Evolutionary conservation across 352 stramenopile genomes (phyloP).

Genomic region (Phytophthora aleatoria): DNA sequence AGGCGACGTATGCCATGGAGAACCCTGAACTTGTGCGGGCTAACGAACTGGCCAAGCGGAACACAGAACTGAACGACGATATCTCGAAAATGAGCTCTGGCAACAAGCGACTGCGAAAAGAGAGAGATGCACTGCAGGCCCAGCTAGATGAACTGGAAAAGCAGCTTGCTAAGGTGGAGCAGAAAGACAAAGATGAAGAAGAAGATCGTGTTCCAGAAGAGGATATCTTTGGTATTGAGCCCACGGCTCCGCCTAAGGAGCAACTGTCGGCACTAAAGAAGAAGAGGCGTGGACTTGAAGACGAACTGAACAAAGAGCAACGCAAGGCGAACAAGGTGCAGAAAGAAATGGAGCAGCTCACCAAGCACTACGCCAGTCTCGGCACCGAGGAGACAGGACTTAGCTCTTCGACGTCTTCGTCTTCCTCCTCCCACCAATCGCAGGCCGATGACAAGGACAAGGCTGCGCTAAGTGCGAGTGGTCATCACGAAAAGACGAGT

Average conservation of each 20-base stretch:
- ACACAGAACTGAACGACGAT: constrained; percentile 81
- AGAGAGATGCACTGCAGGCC: constrained; percentile 69
- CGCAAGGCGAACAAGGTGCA: constrained; percentile 74
- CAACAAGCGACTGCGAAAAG: constrained; percentile 86
- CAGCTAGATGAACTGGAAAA: constrained; percentile 76
- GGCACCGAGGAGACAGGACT: constrained; percentile 43
- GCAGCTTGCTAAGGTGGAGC: constrained; percentile 63
- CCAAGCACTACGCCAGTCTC: constrained; percentile 64
- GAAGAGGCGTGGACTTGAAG: constrained; percentile 74
- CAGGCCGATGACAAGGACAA: constrained; percentile 40
- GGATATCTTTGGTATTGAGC: constrained; percentile 82
- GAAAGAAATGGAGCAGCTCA: constrained; percentile 87
- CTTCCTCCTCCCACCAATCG: constrained; percentile 46
- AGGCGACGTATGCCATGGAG: constrained; percentile 71
- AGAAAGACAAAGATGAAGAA: constrained; percentile 46
- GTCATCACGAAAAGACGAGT: constrained; percentile 33
- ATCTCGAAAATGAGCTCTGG: constrained; percentile 84
- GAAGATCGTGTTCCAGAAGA: constrained; percentile 73
- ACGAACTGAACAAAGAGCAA: constrained; percentile 83
- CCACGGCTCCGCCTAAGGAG: constrained; percentile 53
- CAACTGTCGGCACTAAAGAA: constrained; percentile 68
- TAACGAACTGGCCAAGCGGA: constrained; percentile 75
- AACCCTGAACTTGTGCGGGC: constrained; percentile 81
- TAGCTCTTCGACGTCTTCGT: constrained; percentile 41
- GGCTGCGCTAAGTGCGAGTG: constrained; percentile 19